Conservation (phyloP, 2,329 filamentous ascomycete species). For the Bimuria novae-zelandiae region DNA sequence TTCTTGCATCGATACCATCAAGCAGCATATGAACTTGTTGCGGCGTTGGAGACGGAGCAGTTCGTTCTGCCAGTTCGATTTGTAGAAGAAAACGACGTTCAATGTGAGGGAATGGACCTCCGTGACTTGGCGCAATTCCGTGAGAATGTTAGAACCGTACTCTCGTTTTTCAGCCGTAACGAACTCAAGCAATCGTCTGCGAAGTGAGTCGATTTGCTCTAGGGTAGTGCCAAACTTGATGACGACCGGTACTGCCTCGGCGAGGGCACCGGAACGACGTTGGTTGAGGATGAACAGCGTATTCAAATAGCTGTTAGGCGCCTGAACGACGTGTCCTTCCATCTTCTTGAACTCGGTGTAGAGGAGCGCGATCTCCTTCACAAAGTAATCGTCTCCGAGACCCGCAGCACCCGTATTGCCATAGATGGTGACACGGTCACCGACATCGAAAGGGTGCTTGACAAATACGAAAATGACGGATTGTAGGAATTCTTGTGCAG, state of each 20-base stretch:
- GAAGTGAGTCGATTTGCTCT: slow-evolving; percentile 80
- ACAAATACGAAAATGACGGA: slow-evolving; percentile 95
- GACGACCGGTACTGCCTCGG: slow-evolving; percentile 80
- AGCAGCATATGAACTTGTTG: slow-evolving; percentile 90
- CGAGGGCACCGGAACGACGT: slow-evolving; percentile 83
- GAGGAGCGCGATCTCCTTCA: slow-evolving; percentile 88
- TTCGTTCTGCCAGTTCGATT: slow-evolving; percentile 96
- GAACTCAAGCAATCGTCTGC: slow-evolving; percentile 79
- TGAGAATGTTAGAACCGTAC: slow-evolving; percentile 83
- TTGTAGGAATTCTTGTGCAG: slow-evolving; percentile 91
- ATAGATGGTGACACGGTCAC: slow-evolving; percentile 89
- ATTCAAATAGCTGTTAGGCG: slow-evolving; percentile 92
- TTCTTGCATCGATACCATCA: slow-evolving; percentile 84
- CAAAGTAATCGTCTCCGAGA: slow-evolving; percentile 90
- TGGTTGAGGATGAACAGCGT: slow-evolving; percentile 94
- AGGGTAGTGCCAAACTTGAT: slow-evolving; percentile 88
- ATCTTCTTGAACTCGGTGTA: slow-evolving; percentile 99
- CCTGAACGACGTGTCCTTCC: slow-evolving; percentile 94
- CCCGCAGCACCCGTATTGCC: slow-evolving; percentile 81
- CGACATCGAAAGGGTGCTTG: slow-evolving; percentile 96
- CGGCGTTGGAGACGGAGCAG: slow-evolving; percentile 84
- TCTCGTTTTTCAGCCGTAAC: slow-evolving; percentile 86
- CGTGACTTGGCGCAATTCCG: slow-evolving; percentile 77
- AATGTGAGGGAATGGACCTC: slow-evolving; percentile 85
- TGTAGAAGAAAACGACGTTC: slow-evolving; percentile 97